A percentile compares a stretch with the other conserved stretches of the same genome.
Conservation (phyloP, 1,139 yeast species). For the Eremothecium sinecaudum region DNA sequence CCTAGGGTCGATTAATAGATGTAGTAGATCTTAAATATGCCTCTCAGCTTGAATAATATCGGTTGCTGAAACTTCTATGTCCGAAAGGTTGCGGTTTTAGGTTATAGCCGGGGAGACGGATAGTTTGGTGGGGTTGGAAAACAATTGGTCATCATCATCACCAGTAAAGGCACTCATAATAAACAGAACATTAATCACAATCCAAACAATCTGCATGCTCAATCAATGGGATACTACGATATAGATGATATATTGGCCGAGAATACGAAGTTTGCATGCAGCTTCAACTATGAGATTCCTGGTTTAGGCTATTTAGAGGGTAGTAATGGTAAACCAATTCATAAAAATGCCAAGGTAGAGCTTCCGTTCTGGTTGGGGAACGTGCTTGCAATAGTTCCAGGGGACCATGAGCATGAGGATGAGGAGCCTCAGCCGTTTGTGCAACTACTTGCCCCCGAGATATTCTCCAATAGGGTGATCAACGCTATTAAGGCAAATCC, state of each 20-base stretch:
- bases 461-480: slow-evolving; percentile 51
- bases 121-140: no score
- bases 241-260: slow-evolving; percentile 84
- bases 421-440: slow-evolving; percentile 48
- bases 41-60: no score
- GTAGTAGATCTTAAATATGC: no score
- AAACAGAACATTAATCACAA: no score
- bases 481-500: slow-evolving; percentile 81
- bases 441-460: slow-evolving; percentile 59
- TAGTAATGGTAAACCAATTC: slow-evolving; percentile 49
- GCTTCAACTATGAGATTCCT: slow-evolving; percentile 68
- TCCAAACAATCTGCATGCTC: no score
- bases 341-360: slow-evolving; percentile 60
- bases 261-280: slow-evolving; percentile 63
- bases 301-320: slow-evolving; percentile 86
- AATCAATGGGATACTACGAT: slow-evolving; percentile 55
- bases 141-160: no score
- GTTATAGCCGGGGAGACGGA: no score
- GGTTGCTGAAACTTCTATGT: no score
- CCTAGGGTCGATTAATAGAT: no score
- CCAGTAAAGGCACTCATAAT: no score
- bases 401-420: slow-evolving; percentile 24
- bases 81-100: no score
- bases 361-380: slow-evolving; percentile 88
- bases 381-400: slow-evolving; percentile 52